Base-by-base conservation (phyloP, 2,329 filamentous ascomycete species). In the Epichloe hybrida region DNA sequence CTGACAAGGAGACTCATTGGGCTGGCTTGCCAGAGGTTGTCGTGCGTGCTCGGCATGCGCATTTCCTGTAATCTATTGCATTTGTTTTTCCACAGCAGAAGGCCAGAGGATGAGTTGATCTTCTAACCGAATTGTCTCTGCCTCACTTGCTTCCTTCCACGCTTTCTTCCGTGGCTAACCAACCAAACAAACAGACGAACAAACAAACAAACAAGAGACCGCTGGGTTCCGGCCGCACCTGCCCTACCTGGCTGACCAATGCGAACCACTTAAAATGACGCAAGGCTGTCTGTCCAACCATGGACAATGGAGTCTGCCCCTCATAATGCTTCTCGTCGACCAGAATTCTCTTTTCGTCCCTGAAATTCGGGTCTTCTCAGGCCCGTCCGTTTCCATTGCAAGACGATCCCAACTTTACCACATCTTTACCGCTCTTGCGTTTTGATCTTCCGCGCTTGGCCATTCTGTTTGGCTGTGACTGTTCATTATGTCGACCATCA, bases 401-500 rank as follows among this genome's bases (percentile, higher is more conserved):
- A 17, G 41, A 38, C 47, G 15, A 8, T 47, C 17, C 20, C 49
- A 23, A 39, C 8, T 40, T 23, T 45, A 38, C 49, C 42, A 45
- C 38, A 46, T 8, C 37, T 23, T 34, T 21, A n/a, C 43, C 31
- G 5, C 35, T 38, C 36, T 27, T 36, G 13, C n/a, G 36, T 31
- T 13, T 42, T n/a, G 15, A 41, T 13, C 20, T 23, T 15, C 4
- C 5, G 23, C 20, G 45, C 34, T 23, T 36, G 17, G 46, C 20
- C 40, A 23, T 27, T 23, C 21, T 13, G 31, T 11, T 21, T 21
- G 27, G 21, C 48, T 40, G 20, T 12, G 23, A 21, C 38, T 36
- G 36, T 40, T 35, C 58, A 71, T 58, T 55, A 90, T 90, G 85
- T 87, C 85, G 57, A 81, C 79, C 53, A 80, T 96, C 62, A 79